Base-by-base conservation (phyloP, 805 yeast genomes). In the Schwanniomyces vanrijiae region DNA sequence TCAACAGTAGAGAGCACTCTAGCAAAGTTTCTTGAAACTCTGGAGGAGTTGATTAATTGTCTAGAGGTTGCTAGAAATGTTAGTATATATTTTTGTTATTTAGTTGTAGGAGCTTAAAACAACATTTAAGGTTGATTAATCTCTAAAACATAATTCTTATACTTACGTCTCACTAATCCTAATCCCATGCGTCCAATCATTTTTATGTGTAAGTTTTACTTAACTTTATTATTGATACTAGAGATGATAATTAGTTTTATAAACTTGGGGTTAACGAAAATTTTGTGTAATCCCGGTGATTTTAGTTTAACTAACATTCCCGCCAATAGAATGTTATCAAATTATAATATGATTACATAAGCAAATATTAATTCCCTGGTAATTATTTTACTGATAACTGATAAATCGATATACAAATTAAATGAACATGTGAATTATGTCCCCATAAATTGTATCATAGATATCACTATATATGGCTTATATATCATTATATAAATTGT, bases 151-250 rank as follows among this genome's bases (percentile, higher is more conserved):
- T 18, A 11, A 11, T 14, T n/a, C 21, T 25, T 9, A 31, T 40
- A 49, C 54, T 53, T 60, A 62, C 67, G 59, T 60, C 58, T 65
- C 40, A 55, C 44, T 43, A 61, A 58, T 25, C 67, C 64, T 53
- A 66, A 61, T 40, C 71, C 68, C 49, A 62, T 50, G 56, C 73
- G 69, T 41, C 68, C 50, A 48, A 67, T 53, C 72, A 68, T 65
- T 25, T 28, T 57, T 25, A 38, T 22, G n/a, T 22, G 5, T 8
- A 6, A 7, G 5, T n/a, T 7, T 13, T 37, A 37, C 40, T 38
- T n/a, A 9, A 4, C 7, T 14, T 8, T 4, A 38, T 16, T 35
- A 4, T 35, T 11, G 21, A 7, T 19, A 20, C 7, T 37, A 37
- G 39, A 37, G 3, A 5, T 37, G 14, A 37, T 19, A 11, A 37